A percentile compares a stretch with the other conserved stretches of the same genome.
Evolutionary conservation across 2,329 filamentous ascomycete species (phyloP).

Genomic region (Salinomyces thailandicus): DNA sequence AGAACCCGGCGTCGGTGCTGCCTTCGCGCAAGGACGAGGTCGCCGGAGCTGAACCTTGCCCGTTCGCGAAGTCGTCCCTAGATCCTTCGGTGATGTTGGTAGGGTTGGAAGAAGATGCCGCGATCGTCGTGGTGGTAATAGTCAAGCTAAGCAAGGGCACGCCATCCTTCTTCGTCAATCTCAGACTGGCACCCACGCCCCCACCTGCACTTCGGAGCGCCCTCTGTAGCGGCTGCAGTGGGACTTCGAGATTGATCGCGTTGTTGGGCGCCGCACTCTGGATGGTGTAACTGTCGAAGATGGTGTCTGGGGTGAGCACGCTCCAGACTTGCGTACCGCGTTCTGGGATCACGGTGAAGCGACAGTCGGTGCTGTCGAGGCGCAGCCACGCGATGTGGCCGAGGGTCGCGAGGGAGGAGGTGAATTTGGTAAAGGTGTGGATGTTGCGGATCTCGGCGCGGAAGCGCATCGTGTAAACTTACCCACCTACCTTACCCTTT

Average conservation of each 20-base stretch:
- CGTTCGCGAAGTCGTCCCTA: not conserved
- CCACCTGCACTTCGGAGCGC: constrained; percentile 75
- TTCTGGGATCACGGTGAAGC: constrained; percentile 92
- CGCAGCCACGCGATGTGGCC: constrained; percentile 87
- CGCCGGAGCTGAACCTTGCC: constrained; percentile 28
- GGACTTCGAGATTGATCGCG: constrained; percentile 92
- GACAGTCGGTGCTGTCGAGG: constrained; percentile 74
- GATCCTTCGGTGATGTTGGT: not conserved
- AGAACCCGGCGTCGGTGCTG: constrained; percentile 4
- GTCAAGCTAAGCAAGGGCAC: constrained; percentile 81
- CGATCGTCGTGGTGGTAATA: constrained; percentile 64
- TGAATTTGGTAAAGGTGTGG: constrained; percentile 41
- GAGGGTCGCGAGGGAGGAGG: constrained; percentile 51
- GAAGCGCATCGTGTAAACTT: constrained; percentile 17
- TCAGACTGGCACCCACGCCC: constrained; percentile 69
- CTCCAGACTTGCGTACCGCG: constrained; percentile 88
- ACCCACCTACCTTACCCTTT: no score
- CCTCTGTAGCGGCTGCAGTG: constrained; percentile 74
- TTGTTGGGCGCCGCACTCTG: constrained; percentile 74
- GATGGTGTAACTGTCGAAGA: constrained; percentile 77
- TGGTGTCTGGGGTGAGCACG: constrained; percentile 48
- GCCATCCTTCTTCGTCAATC: constrained; percentile 86
- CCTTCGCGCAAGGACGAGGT: constrained; percentile 16
- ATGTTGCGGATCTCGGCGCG: constrained; percentile 26
- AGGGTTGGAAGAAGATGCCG: constrained; percentile 20